Conservation (phyloP, 805 yeast genomes). For the Blastobotrys chiropterorum region DNA sequence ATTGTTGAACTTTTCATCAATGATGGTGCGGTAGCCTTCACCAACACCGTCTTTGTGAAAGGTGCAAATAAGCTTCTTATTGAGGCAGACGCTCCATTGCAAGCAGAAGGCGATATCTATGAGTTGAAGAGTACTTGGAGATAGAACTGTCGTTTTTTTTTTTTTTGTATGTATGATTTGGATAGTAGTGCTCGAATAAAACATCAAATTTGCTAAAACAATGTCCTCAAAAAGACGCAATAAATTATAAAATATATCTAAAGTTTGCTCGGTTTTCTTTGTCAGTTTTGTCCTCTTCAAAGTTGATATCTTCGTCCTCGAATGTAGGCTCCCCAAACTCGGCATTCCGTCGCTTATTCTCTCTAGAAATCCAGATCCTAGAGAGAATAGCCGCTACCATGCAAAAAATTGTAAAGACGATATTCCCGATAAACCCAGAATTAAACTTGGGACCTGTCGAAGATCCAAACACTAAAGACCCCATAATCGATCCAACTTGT, state of each 20-base stretch:
- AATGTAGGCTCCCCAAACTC: neutral
- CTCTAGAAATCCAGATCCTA: neutral
- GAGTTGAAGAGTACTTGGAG: neutral
- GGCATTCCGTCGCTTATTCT: neutral
- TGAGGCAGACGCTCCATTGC: neutral
- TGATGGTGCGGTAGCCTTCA: neutral
- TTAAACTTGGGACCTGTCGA: slow-evolving; percentile 13
- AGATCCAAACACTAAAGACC: slow-evolving; percentile 53
- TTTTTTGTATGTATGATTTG: too few species aligned
- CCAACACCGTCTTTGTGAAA: neutral
- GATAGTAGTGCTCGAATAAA: too few species aligned
- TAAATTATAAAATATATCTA: neutral
- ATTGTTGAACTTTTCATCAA: neutral
- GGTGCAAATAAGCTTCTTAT: neutral
- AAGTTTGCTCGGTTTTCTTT: neutral
- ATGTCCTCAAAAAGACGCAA: too few species aligned
- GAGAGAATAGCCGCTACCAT: neutral
- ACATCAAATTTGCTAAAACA: too few species aligned
- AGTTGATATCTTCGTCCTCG: neutral
- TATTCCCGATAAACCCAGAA: slow-evolving; percentile 9
- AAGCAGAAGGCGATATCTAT: neutral
- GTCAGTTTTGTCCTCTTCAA: neutral
- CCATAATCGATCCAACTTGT: slow-evolving; percentile 58
- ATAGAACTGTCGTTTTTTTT: too few species aligned
- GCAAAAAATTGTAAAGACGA: neutral